Percentiles rank a stretch among this genome's conserved stretches.
Evolutionary conservation across 2,329 filamentous ascomycete species (phyloP).

Genomic region (Verticillium tricorpus): DNA sequence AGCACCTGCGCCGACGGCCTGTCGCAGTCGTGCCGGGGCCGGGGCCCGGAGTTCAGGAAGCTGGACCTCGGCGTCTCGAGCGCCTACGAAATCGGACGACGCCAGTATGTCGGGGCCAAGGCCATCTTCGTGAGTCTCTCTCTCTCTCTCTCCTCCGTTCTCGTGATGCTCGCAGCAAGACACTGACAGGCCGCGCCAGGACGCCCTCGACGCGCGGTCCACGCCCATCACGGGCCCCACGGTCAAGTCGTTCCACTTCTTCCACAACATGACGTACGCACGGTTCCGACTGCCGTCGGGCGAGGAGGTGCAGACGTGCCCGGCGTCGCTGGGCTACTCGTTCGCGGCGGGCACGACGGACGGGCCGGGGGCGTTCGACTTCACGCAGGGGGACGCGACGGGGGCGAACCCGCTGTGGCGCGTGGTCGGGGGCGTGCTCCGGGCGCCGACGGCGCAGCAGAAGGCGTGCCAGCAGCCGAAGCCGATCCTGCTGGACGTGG

Average conservation of each 20-base stretch:
- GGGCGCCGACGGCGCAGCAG: slow-evolving; percentile 66
- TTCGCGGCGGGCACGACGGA: slow-evolving; percentile 93
- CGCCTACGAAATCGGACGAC: slow-evolving; percentile 69
- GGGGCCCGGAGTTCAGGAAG: slow-evolving; percentile 64
- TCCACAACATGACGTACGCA: slow-evolving; percentile 75
- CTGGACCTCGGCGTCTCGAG: slow-evolving; percentile 69
- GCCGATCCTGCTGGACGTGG: slow-evolving; percentile 82
- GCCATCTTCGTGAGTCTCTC: slow-evolving; percentile 28
- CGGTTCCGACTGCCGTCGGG: slow-evolving; percentile 71
- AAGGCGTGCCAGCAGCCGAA: slow-evolving; percentile 74
- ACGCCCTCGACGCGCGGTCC: slow-evolving; percentile 40
- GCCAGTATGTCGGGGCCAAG: slow-evolving; percentile 62
- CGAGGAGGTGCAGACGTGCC: slow-evolving; percentile 67
- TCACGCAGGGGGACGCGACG: slow-evolving; percentile 79
- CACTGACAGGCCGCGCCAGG: slow-evolving; percentile 42
- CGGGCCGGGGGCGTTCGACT: slow-evolving; percentile 87
- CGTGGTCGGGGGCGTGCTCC: slow-evolving; percentile 67
- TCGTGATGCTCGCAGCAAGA: not conserved
- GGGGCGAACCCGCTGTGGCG: slow-evolving; percentile 72
- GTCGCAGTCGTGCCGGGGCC: slow-evolving; percentile 67
- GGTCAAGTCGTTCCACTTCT: slow-evolving; percentile 81
- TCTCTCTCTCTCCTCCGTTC: slow-evolving; percentile 21
- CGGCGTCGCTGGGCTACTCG: slow-evolving; percentile 83
- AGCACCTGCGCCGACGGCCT: slow-evolving; percentile 75
- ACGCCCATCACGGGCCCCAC: slow-evolving; percentile 56